Percentiles rank a stretch among this genome's conserved stretches.
Evolutionary conservation across 306 rosid species (phyloP).

Genomic region (Vigna angularis): DNA sequence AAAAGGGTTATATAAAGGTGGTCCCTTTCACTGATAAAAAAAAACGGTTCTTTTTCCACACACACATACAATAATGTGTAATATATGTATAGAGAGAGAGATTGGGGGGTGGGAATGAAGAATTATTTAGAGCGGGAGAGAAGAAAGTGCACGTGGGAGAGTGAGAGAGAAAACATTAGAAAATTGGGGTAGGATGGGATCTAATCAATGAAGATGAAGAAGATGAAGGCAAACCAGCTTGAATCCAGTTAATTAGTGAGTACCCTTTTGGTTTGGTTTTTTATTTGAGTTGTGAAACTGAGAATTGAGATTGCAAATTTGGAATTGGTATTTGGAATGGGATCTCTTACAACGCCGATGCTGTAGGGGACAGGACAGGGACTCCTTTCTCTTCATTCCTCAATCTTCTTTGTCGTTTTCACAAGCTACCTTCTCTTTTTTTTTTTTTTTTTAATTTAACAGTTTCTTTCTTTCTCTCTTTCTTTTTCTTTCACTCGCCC

Average conservation of each 20-base stretch:
- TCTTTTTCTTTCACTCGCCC: slow-evolving; percentile 2
- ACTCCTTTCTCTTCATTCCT: slow-evolving; percentile 50
- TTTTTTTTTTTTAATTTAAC: not conserved
- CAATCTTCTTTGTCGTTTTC: slow-evolving; percentile 40
- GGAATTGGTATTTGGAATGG: slow-evolving; percentile 28
- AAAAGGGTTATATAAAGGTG: slow-evolving; percentile 38
- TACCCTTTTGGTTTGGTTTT: not conserved
- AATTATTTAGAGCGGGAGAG: slow-evolving; percentile 31
- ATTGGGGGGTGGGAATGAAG: not conserved
- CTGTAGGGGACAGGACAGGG: slow-evolving; percentile 35
- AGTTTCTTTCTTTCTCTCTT: not conserved
- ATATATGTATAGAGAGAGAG: not conserved
- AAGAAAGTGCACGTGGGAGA: slow-evolving; percentile 54
- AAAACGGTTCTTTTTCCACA: slow-evolving; percentile 33
- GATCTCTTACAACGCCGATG: slow-evolving; percentile 55
- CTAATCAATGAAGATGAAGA: slow-evolving; percentile 40
- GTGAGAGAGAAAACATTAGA: slow-evolving; percentile 47
- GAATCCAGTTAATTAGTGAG: not conserved
- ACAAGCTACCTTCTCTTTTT: slow-evolving; percentile 28
- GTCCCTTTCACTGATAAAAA: slow-evolving; percentile 34
- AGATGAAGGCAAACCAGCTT: slow-evolving; percentile 2
- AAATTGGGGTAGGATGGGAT: slow-evolving; percentile 36
- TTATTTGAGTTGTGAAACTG: not conserved
- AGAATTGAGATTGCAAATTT: slow-evolving; percentile 7
- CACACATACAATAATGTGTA: not conserved